phyloP scores from a whole-genome alignment of 257 asterid species.

The Salvia hispanica region DNA sequence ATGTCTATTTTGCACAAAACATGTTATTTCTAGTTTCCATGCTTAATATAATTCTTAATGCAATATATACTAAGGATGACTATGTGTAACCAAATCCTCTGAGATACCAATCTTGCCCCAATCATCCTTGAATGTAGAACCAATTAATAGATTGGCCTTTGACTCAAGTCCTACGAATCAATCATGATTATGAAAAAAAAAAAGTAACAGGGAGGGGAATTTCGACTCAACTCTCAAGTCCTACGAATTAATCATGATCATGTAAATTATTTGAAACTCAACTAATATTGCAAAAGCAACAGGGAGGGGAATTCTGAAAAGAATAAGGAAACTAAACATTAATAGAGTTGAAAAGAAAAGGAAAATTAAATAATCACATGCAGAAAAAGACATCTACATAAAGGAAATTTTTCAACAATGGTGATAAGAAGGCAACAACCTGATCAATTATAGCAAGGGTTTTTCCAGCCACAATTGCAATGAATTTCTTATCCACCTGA shows the following conservation, averaged over 20 bases:
- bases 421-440: conserved; percentile 49
- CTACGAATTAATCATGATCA: background rate
- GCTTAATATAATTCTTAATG: background rate
- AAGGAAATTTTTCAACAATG: conserved; percentile 14
- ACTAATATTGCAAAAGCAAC: conserved; percentile 12
- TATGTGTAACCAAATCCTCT: background rate
- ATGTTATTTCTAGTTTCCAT: background rate
- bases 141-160: background rate
- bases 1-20: background rate
- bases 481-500: conserved; percentile 95
- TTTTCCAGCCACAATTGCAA: conserved; percentile 77
- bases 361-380: background rate
- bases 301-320: background rate
- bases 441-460: conserved; percentile 85
- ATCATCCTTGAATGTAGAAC: background rate
- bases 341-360: background rate
- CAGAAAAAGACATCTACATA: background rate
- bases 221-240: conserved; percentile 3
- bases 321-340: background rate
- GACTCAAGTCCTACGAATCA: background rate
- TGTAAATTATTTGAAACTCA: conserved; percentile 16
- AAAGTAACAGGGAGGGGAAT: background rate
- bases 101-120: conserved; percentile 3
- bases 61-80: background rate
- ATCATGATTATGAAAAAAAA: background rate